A percentile compares a stretch with the other conserved stretches of the same genome.
Evolutionary conservation across 768 basidiomycete genomes (phyloP).

Genomic region (Thelephora aurantiotincta): DNA sequence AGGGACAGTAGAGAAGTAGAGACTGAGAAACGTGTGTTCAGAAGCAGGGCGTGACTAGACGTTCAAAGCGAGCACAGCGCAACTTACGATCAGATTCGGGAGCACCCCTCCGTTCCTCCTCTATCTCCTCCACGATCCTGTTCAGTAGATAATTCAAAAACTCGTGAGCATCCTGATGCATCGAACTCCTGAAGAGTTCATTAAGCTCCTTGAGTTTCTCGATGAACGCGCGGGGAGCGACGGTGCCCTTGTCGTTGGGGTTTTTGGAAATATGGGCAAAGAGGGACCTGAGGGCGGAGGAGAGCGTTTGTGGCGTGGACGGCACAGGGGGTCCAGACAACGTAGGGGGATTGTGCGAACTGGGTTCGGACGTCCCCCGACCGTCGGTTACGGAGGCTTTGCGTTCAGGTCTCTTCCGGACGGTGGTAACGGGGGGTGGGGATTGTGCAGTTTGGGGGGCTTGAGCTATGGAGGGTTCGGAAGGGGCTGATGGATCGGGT

Average conservation of each 20-base stretch:
- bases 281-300: conserved; percentile 87
- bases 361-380: background rate
- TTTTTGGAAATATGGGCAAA: conserved; percentile 74
- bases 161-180: conserved; percentile 98
- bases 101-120: conserved; percentile 39
- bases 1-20: conserved; percentile 20
- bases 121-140: conserved; percentile 85
- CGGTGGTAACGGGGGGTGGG: conserved; percentile 18
- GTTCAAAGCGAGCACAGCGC: background rate
- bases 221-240: conserved; percentile 84
- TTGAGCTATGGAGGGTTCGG: conserved; percentile 18
- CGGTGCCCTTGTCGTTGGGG: conserved; percentile 67
- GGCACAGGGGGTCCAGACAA: conserved; percentile 33
- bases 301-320: conserved; percentile 56
- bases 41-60: conserved; percentile 37
- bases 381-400: conserved; percentile 24
- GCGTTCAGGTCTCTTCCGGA: conserved; percentile 45
- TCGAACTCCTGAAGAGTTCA: conserved; percentile 76
- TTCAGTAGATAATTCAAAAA: conserved; percentile 93
- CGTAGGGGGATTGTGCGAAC: conserved; percentile 14
- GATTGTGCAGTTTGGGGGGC: conserved; percentile 10
- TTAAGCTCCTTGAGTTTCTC: conserved; percentile 90
- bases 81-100: conserved; percentile 39
- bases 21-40: conserved; percentile 27
- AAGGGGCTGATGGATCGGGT: conserved; percentile 33